Evolutionary conservation across 176 grass and related monocot species (phyloP).

Genomic region (Cocos nucifera): DNA sequence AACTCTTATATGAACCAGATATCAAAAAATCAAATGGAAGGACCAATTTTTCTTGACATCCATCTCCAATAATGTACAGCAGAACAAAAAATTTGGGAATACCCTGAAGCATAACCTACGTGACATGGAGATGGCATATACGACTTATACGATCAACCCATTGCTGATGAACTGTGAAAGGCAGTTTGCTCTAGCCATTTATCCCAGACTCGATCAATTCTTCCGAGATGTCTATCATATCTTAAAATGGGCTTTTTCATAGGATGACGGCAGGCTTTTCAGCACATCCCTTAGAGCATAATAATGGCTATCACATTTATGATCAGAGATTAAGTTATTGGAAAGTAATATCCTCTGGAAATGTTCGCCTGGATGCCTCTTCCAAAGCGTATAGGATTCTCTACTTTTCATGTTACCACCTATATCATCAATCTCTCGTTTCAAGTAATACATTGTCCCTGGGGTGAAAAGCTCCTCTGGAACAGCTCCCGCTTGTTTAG

Average conservation of each 20-base stretch:
- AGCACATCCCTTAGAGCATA: slow-evolving; percentile 76
- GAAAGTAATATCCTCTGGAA: slow-evolving; percentile 76
- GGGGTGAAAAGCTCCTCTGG: slow-evolving; percentile 68
- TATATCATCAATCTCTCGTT: slow-evolving; percentile 45
- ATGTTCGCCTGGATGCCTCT: slow-evolving; percentile 59
- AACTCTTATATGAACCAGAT: too few relatives aligned
- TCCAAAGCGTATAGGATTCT: slow-evolving; percentile 75
- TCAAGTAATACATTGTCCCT: slow-evolving; percentile 66
- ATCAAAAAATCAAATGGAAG: too few relatives aligned
- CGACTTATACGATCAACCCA: background rate
- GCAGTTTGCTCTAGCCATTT: too few relatives aligned
- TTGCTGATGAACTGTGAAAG: too few relatives aligned
- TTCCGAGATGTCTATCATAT: background rate
- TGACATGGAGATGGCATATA: background rate
- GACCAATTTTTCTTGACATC: too few relatives aligned
- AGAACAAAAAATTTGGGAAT: background rate
- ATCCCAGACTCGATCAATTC: background rate
- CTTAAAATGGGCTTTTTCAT: background rate
- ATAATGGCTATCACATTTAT: slow-evolving; percentile 75
- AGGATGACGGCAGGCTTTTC: slow-evolving; percentile 36
- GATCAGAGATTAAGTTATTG: slow-evolving; percentile 81
- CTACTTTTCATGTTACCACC: slow-evolving; percentile 15
- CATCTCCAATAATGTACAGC: too few relatives aligned
- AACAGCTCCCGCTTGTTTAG: slow-evolving; percentile 29
- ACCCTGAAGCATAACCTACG: background rate